Evolutionary conservation across 257 asterid genomes (phyloP).

Genomic region (Rehmannia glutinosa): DNA sequence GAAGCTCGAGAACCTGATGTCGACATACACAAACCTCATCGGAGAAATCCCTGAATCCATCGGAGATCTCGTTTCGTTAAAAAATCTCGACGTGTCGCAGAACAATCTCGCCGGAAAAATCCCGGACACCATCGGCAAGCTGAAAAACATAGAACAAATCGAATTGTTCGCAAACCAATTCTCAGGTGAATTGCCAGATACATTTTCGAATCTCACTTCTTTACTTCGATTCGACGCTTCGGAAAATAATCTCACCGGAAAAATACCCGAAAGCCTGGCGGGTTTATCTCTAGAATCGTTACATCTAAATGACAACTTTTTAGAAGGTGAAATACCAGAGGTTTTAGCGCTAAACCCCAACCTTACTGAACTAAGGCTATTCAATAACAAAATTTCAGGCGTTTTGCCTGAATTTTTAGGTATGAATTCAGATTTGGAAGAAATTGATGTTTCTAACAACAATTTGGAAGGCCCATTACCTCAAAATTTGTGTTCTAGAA

Average conservation of each 20-base stretch:
- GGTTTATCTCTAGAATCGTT: conserved; percentile 41
- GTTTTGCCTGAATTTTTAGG: conserved; percentile 54
- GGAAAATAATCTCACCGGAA: conserved; percentile 54
- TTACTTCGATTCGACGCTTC: conserved; percentile 63
- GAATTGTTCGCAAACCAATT: conserved; percentile 52
- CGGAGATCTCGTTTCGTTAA: conserved; percentile 42
- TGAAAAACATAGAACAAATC: conserved; percentile 37
- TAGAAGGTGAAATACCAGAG: conserved; percentile 64
- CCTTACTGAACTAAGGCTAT: conserved; percentile 45
- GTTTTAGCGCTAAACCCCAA: conserved; percentile 38
- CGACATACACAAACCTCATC: conserved; percentile 30
- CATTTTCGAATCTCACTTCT: conserved; percentile 46
- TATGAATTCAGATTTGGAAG: conserved; percentile 51
- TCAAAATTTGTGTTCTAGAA: conserved; percentile 44
- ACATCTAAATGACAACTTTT: conserved; percentile 53
- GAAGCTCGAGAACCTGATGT: conserved; percentile 44
- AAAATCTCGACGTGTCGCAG: conserved; percentile 44
- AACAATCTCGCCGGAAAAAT: conserved; percentile 58
- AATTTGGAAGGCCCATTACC: conserved; percentile 66
- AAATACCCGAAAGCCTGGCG: conserved; percentile 60
- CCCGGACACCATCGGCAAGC: conserved; percentile 53
- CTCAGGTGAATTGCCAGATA: conserved; percentile 71
- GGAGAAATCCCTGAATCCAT: conserved; percentile 69
- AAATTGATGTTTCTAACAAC: conserved; percentile 65
- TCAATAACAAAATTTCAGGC: conserved; percentile 64